Conservation (phyloP, 225 moss, liverwort and hornwort species). For the Thuidium tamariscinum region DNA sequence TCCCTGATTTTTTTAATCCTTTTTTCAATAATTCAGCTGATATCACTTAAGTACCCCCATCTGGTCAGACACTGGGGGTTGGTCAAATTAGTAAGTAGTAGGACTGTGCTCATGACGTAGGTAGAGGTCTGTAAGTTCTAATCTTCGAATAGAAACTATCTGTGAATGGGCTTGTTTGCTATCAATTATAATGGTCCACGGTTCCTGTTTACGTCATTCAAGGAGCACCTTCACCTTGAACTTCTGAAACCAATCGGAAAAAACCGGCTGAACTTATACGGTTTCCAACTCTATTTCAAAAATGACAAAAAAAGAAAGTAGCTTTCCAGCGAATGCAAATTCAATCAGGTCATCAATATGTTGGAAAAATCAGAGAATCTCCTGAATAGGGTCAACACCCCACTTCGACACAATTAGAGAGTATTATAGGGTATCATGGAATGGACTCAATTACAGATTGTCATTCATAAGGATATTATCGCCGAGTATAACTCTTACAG, state of each 20-base stretch:
- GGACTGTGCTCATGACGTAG: not conserved
- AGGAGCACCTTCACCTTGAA: not conserved
- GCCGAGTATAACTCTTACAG: not conserved
- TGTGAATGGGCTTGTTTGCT: not conserved
- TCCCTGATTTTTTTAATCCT: too few species aligned
- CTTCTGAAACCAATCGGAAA: not conserved
- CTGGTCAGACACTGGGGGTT: not conserved
- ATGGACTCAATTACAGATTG: not conserved
- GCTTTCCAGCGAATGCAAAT: not conserved
- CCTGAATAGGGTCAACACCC: not conserved
- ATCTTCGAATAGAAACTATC: not conserved
- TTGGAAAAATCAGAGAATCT: not conserved
- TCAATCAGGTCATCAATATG: not conserved
- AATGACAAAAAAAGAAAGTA: not conserved
- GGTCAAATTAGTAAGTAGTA: not conserved
- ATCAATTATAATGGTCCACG: not conserved
- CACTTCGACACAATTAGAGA: not conserved
- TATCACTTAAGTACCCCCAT: not conserved
- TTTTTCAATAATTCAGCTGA: not conserved
- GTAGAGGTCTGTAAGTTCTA: not conserved
- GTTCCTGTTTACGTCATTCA: not conserved
- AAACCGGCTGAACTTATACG: not conserved
- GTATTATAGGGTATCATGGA: not conserved
- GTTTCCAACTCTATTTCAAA: not conserved
- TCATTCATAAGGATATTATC: not conserved